A percentile compares a stretch with the other conserved stretches of the same genome.
phyloP scores from a whole-genome alignment of 345 rosid species.

The Draba incana region DNA sequence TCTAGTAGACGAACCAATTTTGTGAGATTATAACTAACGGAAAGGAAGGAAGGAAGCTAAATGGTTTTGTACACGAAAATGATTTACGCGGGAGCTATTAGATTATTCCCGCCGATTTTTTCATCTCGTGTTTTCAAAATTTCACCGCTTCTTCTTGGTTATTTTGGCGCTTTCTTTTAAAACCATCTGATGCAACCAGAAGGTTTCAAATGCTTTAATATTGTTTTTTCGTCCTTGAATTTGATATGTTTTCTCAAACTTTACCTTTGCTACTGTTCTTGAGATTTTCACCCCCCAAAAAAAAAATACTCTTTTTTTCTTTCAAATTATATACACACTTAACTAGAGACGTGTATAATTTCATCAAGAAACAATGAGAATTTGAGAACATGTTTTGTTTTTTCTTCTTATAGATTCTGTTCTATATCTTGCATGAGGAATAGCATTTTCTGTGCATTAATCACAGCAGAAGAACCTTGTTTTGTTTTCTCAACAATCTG shows the following conservation, averaged over 20 bases:
- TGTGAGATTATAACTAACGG: neutral
- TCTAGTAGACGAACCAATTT: neutral
- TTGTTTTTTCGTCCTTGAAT: neutral
- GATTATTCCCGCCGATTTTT: too few species aligned
- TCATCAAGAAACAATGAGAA: constrained; percentile 16
- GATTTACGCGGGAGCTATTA: constrained; percentile 36
- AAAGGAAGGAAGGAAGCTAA: constrained; percentile 2
- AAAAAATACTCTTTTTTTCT: too few species aligned
- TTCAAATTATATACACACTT: neutral
- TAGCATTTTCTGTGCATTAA: constrained; percentile 64
- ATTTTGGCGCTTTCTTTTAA: neutral
- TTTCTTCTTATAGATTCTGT: neutral
- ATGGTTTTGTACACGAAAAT: constrained; percentile 17
- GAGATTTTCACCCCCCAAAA: too few species aligned
- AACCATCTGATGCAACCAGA: neutral
- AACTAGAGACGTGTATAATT: neutral
- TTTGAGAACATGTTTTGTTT: neutral
- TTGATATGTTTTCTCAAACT: too few species aligned
- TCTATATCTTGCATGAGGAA: constrained; percentile 48
- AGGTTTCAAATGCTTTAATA: neutral
- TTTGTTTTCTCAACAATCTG: constrained; percentile 80
- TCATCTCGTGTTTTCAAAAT: neutral
- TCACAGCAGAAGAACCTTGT: constrained; percentile 66
- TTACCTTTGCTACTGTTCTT: too few species aligned
- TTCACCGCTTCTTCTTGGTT: constrained; percentile 21